Percentiles rank a stretch among this genome's conserved stretches.
phyloP scores from a whole-genome alignment of 805 yeast species.

The Wickerhamiella azyma region DNA sequence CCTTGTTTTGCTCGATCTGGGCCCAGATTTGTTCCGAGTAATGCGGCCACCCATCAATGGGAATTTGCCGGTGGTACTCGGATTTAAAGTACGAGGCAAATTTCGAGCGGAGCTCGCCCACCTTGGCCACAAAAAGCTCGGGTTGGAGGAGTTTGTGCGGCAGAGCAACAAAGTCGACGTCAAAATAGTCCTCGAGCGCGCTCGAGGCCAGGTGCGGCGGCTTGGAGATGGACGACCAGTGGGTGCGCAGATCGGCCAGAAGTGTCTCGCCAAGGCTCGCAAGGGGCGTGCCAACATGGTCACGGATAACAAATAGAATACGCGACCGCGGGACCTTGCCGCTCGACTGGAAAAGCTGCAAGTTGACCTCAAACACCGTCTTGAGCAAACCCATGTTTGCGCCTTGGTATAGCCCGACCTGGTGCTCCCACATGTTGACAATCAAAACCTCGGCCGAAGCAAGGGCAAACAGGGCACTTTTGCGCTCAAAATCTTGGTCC shows the following conservation, averaged over 20 bases:
- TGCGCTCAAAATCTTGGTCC: conserved; percentile 95
- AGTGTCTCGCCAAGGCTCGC: conserved; percentile 56
- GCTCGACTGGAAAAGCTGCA: conserved; percentile 62
- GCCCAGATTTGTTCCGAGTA: conserved; percentile 89
- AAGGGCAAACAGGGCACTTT: conserved; percentile 87
- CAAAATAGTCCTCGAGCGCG: conserved; percentile 63
- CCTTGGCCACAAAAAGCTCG: conserved; percentile 51
- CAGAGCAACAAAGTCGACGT: conserved; percentile 64
- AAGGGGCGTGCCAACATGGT: conserved; percentile 82
- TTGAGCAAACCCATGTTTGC: conserved; percentile 92
- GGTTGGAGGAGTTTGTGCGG: conserved; percentile 77
- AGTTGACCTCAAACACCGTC: conserved; percentile 91
- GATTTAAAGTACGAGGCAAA: conserved; percentile 42
- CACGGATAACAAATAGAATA: conserved; percentile 75
- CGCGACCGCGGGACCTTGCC: conserved; percentile 31
- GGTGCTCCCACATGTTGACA: conserved; percentile 93
- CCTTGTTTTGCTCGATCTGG: conserved; percentile 84
- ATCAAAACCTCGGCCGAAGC: conserved; percentile 83
- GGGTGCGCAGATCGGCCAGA: conserved; percentile 51
- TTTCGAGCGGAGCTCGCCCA: conserved; percentile 48
- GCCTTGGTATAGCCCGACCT: conserved; percentile 92
- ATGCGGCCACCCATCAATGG: conserved; percentile 91
- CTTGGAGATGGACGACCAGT: conserved; percentile 68
- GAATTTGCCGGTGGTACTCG: conserved; percentile 70
- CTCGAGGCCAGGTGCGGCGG: conserved; percentile 49